Evolutionary conservation across 768 basidiomycete species (phyloP).

Genomic region (Tephrocybe sp.): DNA sequence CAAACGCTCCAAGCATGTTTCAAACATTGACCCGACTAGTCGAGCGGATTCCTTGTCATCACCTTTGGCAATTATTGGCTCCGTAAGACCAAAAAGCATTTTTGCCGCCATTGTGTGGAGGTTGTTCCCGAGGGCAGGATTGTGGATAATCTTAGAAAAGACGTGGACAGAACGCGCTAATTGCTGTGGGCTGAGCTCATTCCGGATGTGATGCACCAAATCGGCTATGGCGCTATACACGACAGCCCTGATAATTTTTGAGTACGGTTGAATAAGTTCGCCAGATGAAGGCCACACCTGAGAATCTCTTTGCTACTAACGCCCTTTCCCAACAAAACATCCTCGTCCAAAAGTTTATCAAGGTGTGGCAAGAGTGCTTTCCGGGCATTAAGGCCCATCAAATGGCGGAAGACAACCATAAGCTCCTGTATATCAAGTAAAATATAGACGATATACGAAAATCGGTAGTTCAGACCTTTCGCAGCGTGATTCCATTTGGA

Average conservation of each 20-base stretch:
- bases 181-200: conserved; percentile 74
- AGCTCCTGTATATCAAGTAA: conserved; percentile 60
- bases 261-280: conserved; percentile 1
- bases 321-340: conserved; percentile 81
- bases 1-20: conserved; percentile 81
- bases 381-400: conserved; percentile 76
- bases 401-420: conserved; percentile 88
- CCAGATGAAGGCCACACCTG: conserved; percentile 39
- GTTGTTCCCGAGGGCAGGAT: conserved; percentile 72
- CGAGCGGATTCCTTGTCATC: conserved; percentile 63
- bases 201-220: conserved; percentile 86
- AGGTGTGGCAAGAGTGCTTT: conserved; percentile 77
- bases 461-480: conserved; percentile 55
- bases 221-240: conserved; percentile 91
- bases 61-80: conserved; percentile 76
- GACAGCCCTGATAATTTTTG: conserved; percentile 49
- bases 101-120: conserved; percentile 91
- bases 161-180: conserved; percentile 76
- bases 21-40: conserved; percentile 73
- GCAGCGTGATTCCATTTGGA: conserved; percentile 71
- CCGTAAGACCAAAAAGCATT: conserved; percentile 86
- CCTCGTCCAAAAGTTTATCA: conserved; percentile 88
- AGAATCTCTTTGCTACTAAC: conserved; percentile 84
- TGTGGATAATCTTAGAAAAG: conserved; percentile 87
- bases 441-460: conserved; percentile 2